Evolutionary conservation across 2,329 filamentous ascomycete species (phyloP).

Genomic region (Fusarium agapanthi): DNA sequence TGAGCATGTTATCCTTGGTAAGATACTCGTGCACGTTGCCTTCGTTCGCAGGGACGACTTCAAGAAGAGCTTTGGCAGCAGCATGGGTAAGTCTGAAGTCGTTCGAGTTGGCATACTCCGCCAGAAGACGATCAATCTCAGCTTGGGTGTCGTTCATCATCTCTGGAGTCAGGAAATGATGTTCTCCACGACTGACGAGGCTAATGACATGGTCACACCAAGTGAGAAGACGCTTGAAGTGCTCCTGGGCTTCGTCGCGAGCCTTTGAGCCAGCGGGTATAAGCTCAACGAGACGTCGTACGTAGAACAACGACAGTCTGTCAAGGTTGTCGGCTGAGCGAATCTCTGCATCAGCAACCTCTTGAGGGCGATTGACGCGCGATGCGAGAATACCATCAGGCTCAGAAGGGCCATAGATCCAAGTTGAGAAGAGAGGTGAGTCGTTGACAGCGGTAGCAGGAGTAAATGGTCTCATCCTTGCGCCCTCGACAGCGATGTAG

Average conservation of each 20-base stretch:
- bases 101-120: background rate
- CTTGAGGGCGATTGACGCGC: background rate
- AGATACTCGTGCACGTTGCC: background rate
- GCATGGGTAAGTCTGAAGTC: conserved; percentile 7
- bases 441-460: background rate
- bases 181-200: background rate
- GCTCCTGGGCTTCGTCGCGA: background rate
- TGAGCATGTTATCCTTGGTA: conserved; percentile 41
- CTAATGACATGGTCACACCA: background rate
- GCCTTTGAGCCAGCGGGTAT: background rate
- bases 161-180: background rate
- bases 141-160: conserved; percentile 2
- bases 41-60: conserved; percentile 1
- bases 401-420: background rate
- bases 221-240: background rate
- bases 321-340: conserved; percentile 1
- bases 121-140: background rate
- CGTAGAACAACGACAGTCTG: background rate
- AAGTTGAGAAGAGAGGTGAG: background rate
- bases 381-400: background rate
- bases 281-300: background rate
- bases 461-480: background rate
- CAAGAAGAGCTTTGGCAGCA: background rate
- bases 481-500: background rate
- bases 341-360: background rate